Base-by-base conservation (phyloP, 1,284 basidiomycete genomes). In the Stygiomarasmius scandens region DNA sequence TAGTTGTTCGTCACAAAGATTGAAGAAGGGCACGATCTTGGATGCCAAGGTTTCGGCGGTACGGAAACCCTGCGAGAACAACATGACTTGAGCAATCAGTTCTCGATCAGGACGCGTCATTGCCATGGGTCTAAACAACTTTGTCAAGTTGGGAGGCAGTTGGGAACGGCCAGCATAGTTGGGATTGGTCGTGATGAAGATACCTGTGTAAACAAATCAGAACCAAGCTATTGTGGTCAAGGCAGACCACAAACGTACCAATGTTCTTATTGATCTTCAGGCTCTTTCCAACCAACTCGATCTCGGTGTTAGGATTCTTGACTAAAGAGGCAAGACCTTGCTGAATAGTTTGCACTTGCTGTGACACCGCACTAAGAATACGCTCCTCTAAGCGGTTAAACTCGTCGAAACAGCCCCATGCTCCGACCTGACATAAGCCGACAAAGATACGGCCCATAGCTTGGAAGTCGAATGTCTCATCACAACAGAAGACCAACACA, bases 361-460 rank as follows among this genome's bases (percentile, higher is more conserved):
- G 97, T 41, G 96, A 99, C 9, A 99, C 97, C 14, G 97, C 96
- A 69, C 93, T 96, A 49, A 99, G 81, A 71, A 99, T 99, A 53
- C 96, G 87, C 74, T 99, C 98, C 71, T 99, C 96, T 45, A 99
- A 82, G 68, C 97, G 91, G 73, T 99, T 99, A 78, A 96, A 96
- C 75, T 96, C 94, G 71, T 98, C 95, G 74, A 98, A 98, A 71
- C 96, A 98, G 24, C 96, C 96, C 96, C 98, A 99, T 0, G 97
- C 97, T 38, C 97, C 98, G 38, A 99, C 97, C 77, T 98, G 95
- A 76, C 96, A 99, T 19, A 99, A 84, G 61, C 97, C 97, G 66
- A 99, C 89, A 71, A 99, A 98, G 68, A 99, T 98, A 66, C 97
- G 92, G 61, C 96, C 96, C 97, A 99, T 99, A 1, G 97, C 97